Conservation (phyloP, 2,329 filamentous ascomycete species). For the Trichoderma breve region DNA sequence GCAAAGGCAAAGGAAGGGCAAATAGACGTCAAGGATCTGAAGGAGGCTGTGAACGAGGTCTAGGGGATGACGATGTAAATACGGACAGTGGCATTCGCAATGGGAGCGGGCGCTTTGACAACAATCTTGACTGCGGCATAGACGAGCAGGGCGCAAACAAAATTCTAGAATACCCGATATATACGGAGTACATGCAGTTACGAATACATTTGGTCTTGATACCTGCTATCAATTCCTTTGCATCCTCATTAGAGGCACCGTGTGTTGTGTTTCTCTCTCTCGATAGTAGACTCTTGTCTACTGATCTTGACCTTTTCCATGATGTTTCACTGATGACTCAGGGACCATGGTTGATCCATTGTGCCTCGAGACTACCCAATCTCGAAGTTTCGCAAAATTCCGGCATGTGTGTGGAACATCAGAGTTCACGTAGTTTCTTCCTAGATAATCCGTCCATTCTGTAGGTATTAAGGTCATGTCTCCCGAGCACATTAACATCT, state of each 20-base stretch:
- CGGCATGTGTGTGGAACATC: background rate
- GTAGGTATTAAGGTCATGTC: background rate
- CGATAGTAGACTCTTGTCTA: background rate
- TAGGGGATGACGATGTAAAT: background rate
- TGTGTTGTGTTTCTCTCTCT: too few relatives aligned
- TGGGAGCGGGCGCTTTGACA: background rate
- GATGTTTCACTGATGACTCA: background rate
- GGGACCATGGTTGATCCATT: background rate
- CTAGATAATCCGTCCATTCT: background rate
- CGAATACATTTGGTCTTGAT: constrained; percentile 5
- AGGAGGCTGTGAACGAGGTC: constrained; percentile 1
- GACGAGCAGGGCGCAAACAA: constrained; percentile 4
- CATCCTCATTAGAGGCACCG: background rate
- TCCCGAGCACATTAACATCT: background rate
- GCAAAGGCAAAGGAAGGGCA: background rate
- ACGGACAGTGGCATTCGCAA: background rate
- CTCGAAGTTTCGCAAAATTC: background rate
- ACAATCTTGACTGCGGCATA: background rate
- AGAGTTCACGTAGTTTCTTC: background rate
- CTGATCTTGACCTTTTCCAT: background rate
- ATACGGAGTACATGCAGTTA: constrained; percentile 10
- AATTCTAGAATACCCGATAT: constrained; percentile 16
- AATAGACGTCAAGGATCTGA: constrained; percentile 14
- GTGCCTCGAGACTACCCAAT: background rate
- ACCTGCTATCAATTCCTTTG: background rate